Evolutionary conservation across 2,329 filamentous ascomycete genomes (phyloP).

Genomic region (Alternaria ethzedia): DNA sequence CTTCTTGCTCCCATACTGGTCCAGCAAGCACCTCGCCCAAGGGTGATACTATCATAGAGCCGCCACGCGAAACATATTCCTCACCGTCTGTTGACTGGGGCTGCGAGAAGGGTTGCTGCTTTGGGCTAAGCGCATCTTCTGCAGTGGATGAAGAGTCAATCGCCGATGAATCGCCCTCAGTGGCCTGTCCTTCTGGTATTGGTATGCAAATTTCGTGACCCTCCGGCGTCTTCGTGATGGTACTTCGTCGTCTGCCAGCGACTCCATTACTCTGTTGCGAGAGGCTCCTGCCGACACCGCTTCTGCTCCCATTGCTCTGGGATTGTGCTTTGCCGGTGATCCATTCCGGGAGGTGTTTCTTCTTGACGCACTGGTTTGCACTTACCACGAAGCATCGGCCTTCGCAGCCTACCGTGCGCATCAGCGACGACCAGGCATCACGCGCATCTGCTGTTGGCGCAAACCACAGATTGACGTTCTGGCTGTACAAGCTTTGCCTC

Average conservation of each 20-base stretch:
- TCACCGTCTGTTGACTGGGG: slow-evolving; percentile 31
- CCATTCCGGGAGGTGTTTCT: slow-evolving; percentile 64
- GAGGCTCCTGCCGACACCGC: slow-evolving; percentile 3
- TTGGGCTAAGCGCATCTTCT: slow-evolving; percentile 24
- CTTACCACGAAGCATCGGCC: slow-evolving; percentile 85
- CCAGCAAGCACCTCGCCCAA: slow-evolving; percentile 80
- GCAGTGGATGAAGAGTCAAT: slow-evolving; percentile 24
- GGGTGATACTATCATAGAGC: slow-evolving; percentile 81
- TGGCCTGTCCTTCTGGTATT: slow-evolving; percentile 18
- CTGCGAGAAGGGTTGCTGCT: slow-evolving; percentile 18
- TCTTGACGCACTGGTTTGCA: slow-evolving; percentile 79
- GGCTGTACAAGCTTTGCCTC: slow-evolving; percentile 80
- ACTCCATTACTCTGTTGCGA: slow-evolving; percentile 9
- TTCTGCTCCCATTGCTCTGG: neutral
- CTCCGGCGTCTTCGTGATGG: slow-evolving; percentile 49
- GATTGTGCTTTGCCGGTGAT: slow-evolving; percentile 47
- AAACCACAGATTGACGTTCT: slow-evolving; percentile 91
- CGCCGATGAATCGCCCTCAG: slow-evolving; percentile 27
- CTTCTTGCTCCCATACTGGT: slow-evolving; percentile 80
- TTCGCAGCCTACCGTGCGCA: slow-evolving; percentile 82
- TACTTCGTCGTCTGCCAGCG: slow-evolving; percentile 47
- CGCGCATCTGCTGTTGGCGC: slow-evolving; percentile 87
- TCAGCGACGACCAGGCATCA: slow-evolving; percentile 81
- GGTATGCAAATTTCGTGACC: slow-evolving; percentile 57
- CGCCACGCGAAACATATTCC: slow-evolving; percentile 72